Conservation (phyloP, 2,329 filamentous ascomycete genomes). For the Ophiosphaerella herpotricha region DNA sequence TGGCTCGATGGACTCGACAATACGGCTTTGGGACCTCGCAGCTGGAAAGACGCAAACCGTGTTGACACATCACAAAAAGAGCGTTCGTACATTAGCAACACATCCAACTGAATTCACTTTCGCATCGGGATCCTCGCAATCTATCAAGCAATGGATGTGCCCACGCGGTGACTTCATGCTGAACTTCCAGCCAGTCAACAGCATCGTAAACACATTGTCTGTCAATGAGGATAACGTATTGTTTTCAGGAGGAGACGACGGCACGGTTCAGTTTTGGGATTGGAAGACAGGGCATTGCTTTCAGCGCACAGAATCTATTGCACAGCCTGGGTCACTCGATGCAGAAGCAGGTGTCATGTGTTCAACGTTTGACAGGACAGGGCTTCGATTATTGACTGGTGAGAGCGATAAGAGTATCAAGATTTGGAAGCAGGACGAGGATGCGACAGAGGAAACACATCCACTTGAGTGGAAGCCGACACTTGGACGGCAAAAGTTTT, state of each 20-base stretch:
- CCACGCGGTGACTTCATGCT: slow-evolving; percentile 99
- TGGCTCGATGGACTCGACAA: slow-evolving; percentile 75
- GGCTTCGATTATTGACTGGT: slow-evolving; percentile 85
- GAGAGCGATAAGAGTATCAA: slow-evolving; percentile 94
- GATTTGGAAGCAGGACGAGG: slow-evolving; percentile 93
- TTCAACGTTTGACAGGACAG: slow-evolving; percentile 88
- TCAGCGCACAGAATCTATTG: slow-evolving; percentile 86
- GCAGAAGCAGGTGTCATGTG: slow-evolving; percentile 95
- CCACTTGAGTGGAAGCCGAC: slow-evolving; percentile 91
- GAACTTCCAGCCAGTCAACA: slow-evolving; percentile 95
- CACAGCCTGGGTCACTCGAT: slow-evolving; percentile 90
- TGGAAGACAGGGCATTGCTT: slow-evolving; percentile 97
- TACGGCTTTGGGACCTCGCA: slow-evolving; percentile 83
- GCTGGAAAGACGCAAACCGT: slow-evolving; percentile 96
- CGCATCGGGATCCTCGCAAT: slow-evolving; percentile 85
- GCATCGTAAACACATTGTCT: slow-evolving; percentile 91
- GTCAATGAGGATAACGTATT: slow-evolving; percentile 95
- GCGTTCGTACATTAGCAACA: slow-evolving; percentile 79
- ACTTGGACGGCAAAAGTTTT: slow-evolving; percentile 72
- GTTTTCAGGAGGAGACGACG: slow-evolving; percentile 94
- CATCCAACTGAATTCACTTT: slow-evolving; percentile 97
- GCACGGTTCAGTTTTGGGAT: slow-evolving; percentile 97
- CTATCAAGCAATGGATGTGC: slow-evolving; percentile 99
- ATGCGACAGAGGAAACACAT: slow-evolving; percentile 87
- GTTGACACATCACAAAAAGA: slow-evolving; percentile 97